These are phyloP conservation scores for Erythrobasidium yunnanense DNA, from an alignment of 768 basidiomycete species.

Conservation along the genomic window DNA sequence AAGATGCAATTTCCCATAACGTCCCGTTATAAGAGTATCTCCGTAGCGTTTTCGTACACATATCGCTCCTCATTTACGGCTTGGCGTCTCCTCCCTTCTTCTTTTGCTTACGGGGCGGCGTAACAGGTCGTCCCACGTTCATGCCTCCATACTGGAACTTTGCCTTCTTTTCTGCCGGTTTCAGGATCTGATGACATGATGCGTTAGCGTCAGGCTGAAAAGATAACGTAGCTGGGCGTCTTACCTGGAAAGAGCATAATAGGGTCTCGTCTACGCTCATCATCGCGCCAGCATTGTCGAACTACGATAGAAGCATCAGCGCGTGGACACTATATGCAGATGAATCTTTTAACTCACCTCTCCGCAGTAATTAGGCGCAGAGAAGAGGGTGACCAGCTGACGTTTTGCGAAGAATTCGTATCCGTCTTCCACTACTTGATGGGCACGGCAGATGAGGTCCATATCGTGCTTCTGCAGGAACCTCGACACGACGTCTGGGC, in stretches of 20 bases:
- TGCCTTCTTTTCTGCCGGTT: slow-evolving; percentile 97
- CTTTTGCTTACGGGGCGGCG: slow-evolving; percentile 94
- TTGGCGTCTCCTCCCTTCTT: slow-evolving; percentile 94
- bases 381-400: slow-evolving; percentile 91
- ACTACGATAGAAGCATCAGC: slow-evolving; percentile 88
- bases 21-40: too few species aligned
- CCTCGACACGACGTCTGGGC: slow-evolving; percentile 91
- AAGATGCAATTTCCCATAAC: too few species aligned
- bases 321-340: slow-evolving; percentile 53
- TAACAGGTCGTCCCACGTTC: slow-evolving; percentile 63
- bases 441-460: slow-evolving; percentile 96
- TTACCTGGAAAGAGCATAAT: slow-evolving; percentile 92
- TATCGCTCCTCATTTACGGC: too few species aligned
- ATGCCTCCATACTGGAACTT: slow-evolving; percentile 60
- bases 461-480: slow-evolving; percentile 99
- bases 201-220: not conserved
- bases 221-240: slow-evolving; percentile 32
- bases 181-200: slow-evolving; percentile 57
- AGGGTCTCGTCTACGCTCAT: slow-evolving; percentile 98
- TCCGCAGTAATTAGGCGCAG: slow-evolving; percentile 54
- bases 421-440: slow-evolving; percentile 98
- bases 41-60: too few species aligned
- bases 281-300: slow-evolving; percentile 99
- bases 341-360: slow-evolving; percentile 1
- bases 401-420: slow-evolving; percentile 99